These are phyloP conservation scores for Gossypium gossypioides DNA, from an alignment of 441 rosid species.

Conservation along the genomic window DNA sequence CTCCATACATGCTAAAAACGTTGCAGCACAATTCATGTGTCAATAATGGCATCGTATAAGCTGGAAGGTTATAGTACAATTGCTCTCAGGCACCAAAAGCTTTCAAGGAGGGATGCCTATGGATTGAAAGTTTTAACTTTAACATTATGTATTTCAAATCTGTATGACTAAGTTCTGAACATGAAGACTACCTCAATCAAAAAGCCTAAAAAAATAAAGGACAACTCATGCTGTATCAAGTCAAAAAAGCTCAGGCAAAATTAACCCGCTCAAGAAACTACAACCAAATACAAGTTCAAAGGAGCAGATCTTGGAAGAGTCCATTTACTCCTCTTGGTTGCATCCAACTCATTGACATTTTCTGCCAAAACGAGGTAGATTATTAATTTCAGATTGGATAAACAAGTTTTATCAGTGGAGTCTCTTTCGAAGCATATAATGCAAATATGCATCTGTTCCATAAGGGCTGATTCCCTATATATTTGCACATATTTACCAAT, in stretches of 20 bases:
- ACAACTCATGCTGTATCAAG: neutral
- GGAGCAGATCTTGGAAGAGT: neutral
- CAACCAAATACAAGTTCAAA: neutral
- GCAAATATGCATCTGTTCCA: conserved; percentile 66
- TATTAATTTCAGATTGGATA: neutral
- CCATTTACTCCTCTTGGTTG: neutral
- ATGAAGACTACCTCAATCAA: neutral
- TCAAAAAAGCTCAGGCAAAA: neutral
- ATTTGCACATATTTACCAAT: conserved; percentile 68
- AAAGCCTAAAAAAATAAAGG: neutral
- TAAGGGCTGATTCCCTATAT: conserved; percentile 65
- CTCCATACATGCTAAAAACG: neutral
- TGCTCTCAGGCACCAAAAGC: neutral
- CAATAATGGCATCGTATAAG: neutral
- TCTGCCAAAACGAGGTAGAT: neutral
- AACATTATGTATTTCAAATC: neutral
- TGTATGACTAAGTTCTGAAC: neutral
- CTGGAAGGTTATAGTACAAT: neutral
- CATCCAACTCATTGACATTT: neutral
- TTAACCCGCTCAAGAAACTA: neutral
- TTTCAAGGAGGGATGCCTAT: neutral
- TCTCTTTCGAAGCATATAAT: conserved; percentile 62
- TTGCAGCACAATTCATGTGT: neutral
- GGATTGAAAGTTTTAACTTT: neutral
- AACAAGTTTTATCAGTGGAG: conserved; percentile 39